Evolutionary conservation across 23 red algal genomes (phyloP).

Genomic region (Pyropia yezoensis): DNA sequence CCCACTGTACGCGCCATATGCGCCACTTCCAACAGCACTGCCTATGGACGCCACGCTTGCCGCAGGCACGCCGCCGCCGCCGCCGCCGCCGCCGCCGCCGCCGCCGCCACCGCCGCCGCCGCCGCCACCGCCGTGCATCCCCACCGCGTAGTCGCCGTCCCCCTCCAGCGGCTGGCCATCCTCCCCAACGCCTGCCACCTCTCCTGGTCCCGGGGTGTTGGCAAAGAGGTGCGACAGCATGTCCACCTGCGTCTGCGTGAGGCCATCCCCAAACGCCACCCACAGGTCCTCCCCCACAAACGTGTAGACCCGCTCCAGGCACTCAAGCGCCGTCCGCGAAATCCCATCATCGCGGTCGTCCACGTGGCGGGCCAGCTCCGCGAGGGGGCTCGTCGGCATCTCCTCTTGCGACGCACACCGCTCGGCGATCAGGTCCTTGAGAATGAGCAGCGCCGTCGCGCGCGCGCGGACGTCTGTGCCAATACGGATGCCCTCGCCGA

Average conservation of each 20-base stretch:
- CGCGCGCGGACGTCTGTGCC: constrained; percentile 25
- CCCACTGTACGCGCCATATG: no score
- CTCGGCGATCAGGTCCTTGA: constrained; percentile 53
- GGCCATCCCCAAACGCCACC: constrained; percentile 45
- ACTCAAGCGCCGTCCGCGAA: constrained; percentile 33
- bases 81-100: no score
- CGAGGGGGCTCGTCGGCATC: constrained; percentile 28
- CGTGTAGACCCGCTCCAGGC: constrained; percentile 42
- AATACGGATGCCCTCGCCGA: constrained; percentile 26
- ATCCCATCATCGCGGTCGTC: constrained; percentile 42
- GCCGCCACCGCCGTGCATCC: no score
- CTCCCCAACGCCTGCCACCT: no score
- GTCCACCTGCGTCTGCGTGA: constrained; percentile 19
- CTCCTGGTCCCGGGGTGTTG: no score
- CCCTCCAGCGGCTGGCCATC: no score
- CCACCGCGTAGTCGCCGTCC: no score
- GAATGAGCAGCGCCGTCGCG: constrained; percentile 14
- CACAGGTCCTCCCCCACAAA: constrained; percentile 56
- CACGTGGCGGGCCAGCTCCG: constrained; percentile 28
- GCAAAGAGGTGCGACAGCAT: no score
- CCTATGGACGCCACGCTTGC: no score
- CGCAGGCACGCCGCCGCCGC: no score
- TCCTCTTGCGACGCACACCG: constrained; percentile 25
- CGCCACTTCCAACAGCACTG: no score
- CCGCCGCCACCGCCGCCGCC: no score